These are phyloP conservation scores for cucumber (Cucumis sativus) DNA, from an alignment of 306 rosid species.

Conservation along the genomic window DNA sequence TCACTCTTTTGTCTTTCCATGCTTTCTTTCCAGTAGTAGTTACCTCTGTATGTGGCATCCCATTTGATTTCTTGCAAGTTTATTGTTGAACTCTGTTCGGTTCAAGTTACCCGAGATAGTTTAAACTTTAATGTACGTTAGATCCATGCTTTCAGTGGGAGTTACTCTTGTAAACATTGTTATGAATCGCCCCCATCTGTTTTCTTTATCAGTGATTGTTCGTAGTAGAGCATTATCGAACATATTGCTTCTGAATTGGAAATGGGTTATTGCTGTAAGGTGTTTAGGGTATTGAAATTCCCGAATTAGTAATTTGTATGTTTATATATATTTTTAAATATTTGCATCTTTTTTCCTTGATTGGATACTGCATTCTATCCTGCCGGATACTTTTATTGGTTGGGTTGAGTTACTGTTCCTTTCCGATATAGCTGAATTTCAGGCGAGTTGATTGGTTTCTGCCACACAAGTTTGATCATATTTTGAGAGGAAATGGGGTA, in stretches of 20 bases:
- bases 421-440: neutral
- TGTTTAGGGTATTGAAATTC: neutral
- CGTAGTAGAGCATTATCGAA: neutral
- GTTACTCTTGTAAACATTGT: neutral
- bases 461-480: constrained; percentile 3
- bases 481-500: constrained; percentile 53
- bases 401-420: neutral
- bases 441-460: constrained; percentile 8
- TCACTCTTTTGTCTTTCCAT: neutral
- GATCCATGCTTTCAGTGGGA: neutral
- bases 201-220: neutral
- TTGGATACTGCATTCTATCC: neutral
- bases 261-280: neutral
- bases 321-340: neutral
- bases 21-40: neutral
- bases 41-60: neutral
- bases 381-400: neutral
- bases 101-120: neutral
- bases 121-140: neutral
- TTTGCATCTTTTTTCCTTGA: neutral
- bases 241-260: neutral
- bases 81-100: neutral
- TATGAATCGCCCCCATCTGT: neutral
- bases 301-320: neutral
- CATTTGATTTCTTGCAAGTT: neutral